Conservation (phyloP, 345 rosid species). For the Chamaenerion angustifolium region DNA sequence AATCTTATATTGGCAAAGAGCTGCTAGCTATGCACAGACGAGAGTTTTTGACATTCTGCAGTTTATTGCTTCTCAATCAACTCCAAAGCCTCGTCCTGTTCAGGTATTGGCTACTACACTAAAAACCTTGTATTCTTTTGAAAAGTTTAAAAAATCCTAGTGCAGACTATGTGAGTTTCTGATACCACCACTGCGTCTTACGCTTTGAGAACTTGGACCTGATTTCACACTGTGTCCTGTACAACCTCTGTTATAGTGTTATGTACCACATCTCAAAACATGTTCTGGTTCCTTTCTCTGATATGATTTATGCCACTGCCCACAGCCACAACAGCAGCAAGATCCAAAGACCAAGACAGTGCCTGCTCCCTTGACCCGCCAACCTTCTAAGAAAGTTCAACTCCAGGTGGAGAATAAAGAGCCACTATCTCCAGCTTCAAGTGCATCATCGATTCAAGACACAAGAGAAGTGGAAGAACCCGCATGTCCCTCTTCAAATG, state of each 20-base stretch:
- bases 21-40: slow-evolving; percentile 33
- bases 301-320: background rate
- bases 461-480: slow-evolving; percentile 27
- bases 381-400: slow-evolving; percentile 17
- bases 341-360: slow-evolving; percentile 21
- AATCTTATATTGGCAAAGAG: slow-evolving; percentile 35
- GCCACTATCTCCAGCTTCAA: slow-evolving; percentile 44
- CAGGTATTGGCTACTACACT: slow-evolving; percentile 17
- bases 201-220: no score
- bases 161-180: no score
- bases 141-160: no score
- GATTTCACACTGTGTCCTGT: no score
- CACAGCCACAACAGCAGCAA: slow-evolving; percentile 20
- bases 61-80: slow-evolving; percentile 32
- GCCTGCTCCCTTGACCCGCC: slow-evolving; percentile 21
- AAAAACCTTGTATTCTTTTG: background rate
- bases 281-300: no score
- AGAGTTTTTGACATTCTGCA: slow-evolving; percentile 37
- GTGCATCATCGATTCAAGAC: slow-evolving; percentile 54
- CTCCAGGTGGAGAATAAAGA: slow-evolving; percentile 29
- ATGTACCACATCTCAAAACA: no score
- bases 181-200: no score
- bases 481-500: slow-evolving; percentile 26
- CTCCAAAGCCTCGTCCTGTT: slow-evolving; percentile 29
- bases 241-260: no score